Base-by-base conservation (phyloP, 2,329 filamentous ascomycete genomes). In the Microdochium nivale region DNA sequence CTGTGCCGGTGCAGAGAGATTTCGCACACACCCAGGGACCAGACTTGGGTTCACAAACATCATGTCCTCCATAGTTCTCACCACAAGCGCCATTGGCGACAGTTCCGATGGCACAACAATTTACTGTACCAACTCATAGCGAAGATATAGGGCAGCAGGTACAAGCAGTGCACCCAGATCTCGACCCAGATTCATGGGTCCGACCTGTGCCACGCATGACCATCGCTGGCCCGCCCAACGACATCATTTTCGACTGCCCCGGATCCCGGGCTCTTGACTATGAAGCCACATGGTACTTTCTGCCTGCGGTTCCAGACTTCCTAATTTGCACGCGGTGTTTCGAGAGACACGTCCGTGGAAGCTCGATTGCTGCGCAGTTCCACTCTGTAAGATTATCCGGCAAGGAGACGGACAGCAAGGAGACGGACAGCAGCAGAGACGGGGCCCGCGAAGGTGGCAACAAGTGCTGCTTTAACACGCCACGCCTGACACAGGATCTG, bases 201-300 rank as follows among this genome's bases (percentile, higher is more conserved):
- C 33, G 33, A 14, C 33, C 33, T 14, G 14, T 19, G 33, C 33
- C 33, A 14, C 33, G 33, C 33, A 7, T 37, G 33, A 16, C 5
- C 33, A 37, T 14, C 5, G n/a, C 11, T 19, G 11, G 13, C 5
- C 33, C 33, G 3, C 57, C 59, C 9, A 54, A 54, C 11, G 59
- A 65, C 2, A 48, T 58, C 1, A 50, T 66, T 0, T 54, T 57
- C 3, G 62, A 56, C 13, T 70, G 67, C 24, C 62, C 67, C 1
- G 60, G 63, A 33, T 21, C 47, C 1, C 60, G 65, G 14, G 19
- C 48, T 0, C 54, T 69, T 0, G 55, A 57, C 21, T 69, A 68
- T 40, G 52, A 57, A 0, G 55, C 65, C 1, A 60, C 60, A n/a
- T 71, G 67, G 64, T 66, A 69, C 47, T 59, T 55, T 1, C 48